Percentiles rank a stretch among this genome's conserved stretches.
These are phyloP conservation scores for Westerdykella sp. DNA, from an alignment of 2,329 filamentous ascomycete species.

Conservation along the genomic window DNA sequence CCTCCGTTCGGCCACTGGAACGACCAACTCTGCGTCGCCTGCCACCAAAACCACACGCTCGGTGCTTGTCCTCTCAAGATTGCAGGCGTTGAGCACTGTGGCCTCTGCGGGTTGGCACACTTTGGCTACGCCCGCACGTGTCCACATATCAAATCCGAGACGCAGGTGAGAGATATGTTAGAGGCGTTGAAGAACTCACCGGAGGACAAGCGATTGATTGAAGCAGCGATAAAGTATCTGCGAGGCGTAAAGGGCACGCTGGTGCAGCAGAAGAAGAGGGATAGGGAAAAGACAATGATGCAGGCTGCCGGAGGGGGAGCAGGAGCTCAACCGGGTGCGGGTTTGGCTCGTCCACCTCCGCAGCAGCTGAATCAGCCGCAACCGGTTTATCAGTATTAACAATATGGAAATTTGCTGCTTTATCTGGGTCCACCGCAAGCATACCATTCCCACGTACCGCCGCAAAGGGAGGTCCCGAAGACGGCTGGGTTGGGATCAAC, in stretches of 20 bases:
- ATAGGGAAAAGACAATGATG: conserved; percentile 24
- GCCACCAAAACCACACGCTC: conserved; percentile 47
- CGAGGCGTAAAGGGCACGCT: conserved; percentile 51
- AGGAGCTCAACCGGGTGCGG: background rate
- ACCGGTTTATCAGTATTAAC: conserved; percentile 4
- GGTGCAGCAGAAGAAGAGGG: conserved; percentile 47
- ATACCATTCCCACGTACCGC: background rate
- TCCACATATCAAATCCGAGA: conserved; percentile 57
- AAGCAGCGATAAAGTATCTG: conserved; percentile 52
- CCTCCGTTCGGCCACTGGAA: conserved; percentile 14
- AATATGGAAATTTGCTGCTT: conserved; percentile 6
- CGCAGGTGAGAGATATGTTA: conserved; percentile 59
- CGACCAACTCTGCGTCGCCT: conserved; percentile 46
- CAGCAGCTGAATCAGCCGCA: conserved; percentile 5
- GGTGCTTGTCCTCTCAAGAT: conserved; percentile 58
- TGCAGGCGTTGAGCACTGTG: conserved; percentile 56
- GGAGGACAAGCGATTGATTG: conserved; percentile 50
- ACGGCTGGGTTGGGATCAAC: background rate
- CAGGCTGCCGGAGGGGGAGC: background rate
- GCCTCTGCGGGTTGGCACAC: conserved; percentile 58
- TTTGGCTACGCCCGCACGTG: conserved; percentile 53
- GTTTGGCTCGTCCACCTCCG: background rate
- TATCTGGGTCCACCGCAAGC: background rate
- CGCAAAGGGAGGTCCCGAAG: background rate
- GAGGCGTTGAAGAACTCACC: conserved; percentile 54